phyloP scores from a whole-genome alignment of 2,329 filamentous ascomycete genomes.

The Trichoderma sp. region DNA sequence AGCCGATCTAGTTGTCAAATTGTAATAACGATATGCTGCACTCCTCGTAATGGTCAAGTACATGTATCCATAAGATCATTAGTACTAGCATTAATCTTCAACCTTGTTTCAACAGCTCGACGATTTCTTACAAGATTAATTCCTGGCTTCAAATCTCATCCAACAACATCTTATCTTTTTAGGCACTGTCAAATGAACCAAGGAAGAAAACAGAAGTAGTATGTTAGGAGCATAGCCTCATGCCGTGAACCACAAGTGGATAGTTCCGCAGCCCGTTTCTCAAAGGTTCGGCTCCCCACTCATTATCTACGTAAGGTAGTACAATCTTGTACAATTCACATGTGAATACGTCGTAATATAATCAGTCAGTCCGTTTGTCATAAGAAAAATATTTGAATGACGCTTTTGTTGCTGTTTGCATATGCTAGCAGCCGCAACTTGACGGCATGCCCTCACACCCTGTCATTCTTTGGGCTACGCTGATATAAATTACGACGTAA shows the following conservation, averaged over 20 bases:
- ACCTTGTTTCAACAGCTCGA: background rate
- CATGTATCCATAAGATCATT: background rate
- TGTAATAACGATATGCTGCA: background rate
- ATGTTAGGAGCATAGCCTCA: background rate
- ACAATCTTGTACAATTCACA: background rate
- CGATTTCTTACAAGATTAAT: background rate
- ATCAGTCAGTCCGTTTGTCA: background rate
- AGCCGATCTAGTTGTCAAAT: background rate
- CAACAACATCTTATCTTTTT: background rate
- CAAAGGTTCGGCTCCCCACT: background rate
- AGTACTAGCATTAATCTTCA: background rate
- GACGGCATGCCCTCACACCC: background rate
- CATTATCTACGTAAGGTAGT: background rate
- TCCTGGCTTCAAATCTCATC: background rate
- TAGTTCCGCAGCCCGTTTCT: background rate
- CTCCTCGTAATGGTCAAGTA: background rate
- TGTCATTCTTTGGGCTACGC: background rate
- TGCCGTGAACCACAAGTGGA: background rate
- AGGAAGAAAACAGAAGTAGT: background rate
- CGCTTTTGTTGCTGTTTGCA: background rate
- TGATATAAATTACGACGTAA: background rate
- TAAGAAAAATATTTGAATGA: background rate
- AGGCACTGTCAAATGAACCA: background rate
- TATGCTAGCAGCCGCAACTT: background rate
- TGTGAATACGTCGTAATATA: accelerated